Conservation (phyloP, 192 early-diverging fungal genomes). For the Entophlyctis luteolus region DNA sequence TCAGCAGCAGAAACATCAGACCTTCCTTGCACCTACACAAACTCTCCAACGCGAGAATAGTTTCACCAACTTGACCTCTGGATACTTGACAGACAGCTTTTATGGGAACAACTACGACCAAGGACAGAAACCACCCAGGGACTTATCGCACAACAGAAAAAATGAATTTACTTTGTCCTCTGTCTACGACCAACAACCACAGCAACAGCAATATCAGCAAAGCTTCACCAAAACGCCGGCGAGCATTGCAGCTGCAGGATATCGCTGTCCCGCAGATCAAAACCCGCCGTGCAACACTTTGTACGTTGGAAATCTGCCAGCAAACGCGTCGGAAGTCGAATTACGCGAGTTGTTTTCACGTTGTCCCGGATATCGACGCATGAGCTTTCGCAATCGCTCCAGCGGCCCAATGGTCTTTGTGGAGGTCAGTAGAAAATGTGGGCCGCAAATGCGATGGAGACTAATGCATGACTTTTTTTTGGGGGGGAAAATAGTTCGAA, state of each 20-base stretch:
- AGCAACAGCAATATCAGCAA: no score
- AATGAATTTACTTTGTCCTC: no score
- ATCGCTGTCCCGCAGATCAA: constrained; percentile 65
- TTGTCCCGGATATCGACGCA: constrained; percentile 81
- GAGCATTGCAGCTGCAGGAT: constrained; percentile 2
- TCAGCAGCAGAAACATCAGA: no score
- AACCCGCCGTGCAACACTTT: constrained; percentile 98
- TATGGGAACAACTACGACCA: no score
- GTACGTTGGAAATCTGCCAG: constrained; percentile 94
- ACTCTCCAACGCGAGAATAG: no score
- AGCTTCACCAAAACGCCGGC: not conserved
- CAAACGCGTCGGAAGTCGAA: constrained; percentile 84
- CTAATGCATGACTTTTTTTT: not conserved
- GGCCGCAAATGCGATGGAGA: not conserved
- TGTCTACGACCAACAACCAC: no score
- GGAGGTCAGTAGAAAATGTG: constrained; percentile 48
- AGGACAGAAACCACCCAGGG: no score
- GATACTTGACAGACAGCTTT: no score
- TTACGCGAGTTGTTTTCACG: constrained; percentile 72
- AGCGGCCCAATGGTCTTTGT: constrained; percentile 99
- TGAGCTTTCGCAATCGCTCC: constrained; percentile 80
- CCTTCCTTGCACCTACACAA: no score
- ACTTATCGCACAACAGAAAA: no score
- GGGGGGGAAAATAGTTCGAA: constrained; percentile 73
- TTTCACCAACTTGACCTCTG: no score